A percentile compares a stretch with the other conserved stretches of the same genome.
Conservation (phyloP, 257 asterid species). For the Cordia subcordata region DNA sequence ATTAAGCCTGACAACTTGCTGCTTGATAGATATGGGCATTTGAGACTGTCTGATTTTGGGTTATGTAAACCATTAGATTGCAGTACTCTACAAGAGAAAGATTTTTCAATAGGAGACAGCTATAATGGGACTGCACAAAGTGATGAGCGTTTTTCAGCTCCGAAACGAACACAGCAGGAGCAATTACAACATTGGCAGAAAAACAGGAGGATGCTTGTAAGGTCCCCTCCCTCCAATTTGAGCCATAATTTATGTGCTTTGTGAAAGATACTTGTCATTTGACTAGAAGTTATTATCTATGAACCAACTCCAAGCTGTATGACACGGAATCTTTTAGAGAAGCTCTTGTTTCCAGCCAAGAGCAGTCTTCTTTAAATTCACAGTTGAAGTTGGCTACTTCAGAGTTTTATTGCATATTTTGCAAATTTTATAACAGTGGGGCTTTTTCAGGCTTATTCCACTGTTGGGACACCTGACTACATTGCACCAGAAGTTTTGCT, state of each 20-base stretch:
- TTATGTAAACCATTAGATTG: constrained; percentile 96
- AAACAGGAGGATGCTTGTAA: constrained; percentile 92
- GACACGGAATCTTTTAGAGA: background rate
- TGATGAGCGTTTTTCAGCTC: constrained; percentile 47
- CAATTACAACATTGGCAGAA: constrained; percentile 98
- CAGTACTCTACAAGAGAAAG: constrained; percentile 71
- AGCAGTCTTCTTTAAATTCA: no score
- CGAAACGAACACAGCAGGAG: constrained; percentile 93
- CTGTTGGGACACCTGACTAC: constrained; percentile 97
- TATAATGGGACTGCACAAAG: constrained; percentile 36
- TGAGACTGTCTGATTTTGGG: constrained; percentile 94
- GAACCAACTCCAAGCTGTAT: no score
- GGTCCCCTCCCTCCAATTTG: constrained; percentile 24
- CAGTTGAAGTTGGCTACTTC: background rate
- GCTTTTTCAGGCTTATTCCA: constrained; percentile 84
- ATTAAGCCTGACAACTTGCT: constrained; percentile 95
- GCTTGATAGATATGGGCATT: constrained; percentile 86
- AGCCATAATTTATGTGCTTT: constrained; percentile 4
- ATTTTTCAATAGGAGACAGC: constrained; percentile 62
- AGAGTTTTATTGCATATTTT: background rate
- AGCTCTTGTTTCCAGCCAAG: background rate
- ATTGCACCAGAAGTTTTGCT: constrained; percentile 95
- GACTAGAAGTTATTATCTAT: no score
- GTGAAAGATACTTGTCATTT: no score
- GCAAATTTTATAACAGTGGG: constrained; percentile 1